Evolutionary conservation across 805 yeast genomes (phyloP).

Genomic region (Yamadazyma paraphyllophila): DNA sequence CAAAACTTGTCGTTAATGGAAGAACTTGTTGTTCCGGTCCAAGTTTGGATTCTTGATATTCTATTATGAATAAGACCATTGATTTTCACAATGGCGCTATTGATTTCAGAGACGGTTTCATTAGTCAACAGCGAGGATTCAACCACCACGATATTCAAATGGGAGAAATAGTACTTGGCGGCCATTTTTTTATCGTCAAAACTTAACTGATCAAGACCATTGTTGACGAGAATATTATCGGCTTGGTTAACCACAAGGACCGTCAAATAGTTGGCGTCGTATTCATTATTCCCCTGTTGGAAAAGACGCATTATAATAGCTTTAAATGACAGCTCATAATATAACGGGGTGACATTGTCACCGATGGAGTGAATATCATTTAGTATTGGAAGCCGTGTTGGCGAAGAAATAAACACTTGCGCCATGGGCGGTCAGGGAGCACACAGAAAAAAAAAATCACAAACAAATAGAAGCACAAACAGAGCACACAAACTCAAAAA

Average conservation of each 20-base stretch:
- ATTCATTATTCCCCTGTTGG: slow-evolving; percentile 30
- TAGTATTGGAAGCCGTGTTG: neutral
- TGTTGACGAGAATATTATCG: neutral
- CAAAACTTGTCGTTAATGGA: slow-evolving; percentile 3
- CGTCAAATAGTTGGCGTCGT: slow-evolving; percentile 32
- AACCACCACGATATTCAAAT: slow-evolving; percentile 31
- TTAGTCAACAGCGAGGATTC: neutral
- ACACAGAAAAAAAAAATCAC: too few species aligned
- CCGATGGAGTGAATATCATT: neutral
- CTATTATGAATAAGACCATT: slow-evolving; percentile 26
- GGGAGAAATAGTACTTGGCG: slow-evolving; percentile 36
- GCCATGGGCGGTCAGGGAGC: neutral
- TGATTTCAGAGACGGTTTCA: neutral
- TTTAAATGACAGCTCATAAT: slow-evolving; percentile 8
- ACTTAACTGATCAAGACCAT: slow-evolving; percentile 19
- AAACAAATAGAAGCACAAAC: too few species aligned
- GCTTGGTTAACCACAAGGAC: slow-evolving; percentile 18
- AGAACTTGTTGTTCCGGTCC: slow-evolving; percentile 40
- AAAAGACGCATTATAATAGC: slow-evolving; percentile 20
- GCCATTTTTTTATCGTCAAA: slow-evolving; percentile 29
- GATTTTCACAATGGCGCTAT: slow-evolving; percentile 10
- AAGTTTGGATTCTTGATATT: slow-evolving; percentile 39
- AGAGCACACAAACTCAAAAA: too few species aligned
- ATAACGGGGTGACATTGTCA: neutral
- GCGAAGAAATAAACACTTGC: slow-evolving; percentile 1